Evolutionary conservation across 352 stramenopile species (phyloP).

Genomic region (Pythium dissimile): DNA sequence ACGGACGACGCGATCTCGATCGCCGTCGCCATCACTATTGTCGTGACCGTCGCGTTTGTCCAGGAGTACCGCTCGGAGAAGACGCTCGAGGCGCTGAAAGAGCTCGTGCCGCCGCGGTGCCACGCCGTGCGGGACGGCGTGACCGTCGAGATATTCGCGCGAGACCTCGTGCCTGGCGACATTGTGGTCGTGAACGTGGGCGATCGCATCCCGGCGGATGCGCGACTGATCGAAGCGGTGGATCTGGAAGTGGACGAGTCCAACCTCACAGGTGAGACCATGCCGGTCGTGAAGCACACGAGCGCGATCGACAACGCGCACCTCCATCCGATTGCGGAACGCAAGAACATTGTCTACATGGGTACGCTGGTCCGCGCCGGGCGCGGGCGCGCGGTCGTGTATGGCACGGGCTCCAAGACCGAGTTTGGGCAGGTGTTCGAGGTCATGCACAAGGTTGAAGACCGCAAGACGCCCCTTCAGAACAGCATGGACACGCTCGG

Average conservation of each 20-base stretch:
- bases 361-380: constrained; percentile 93
- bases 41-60: constrained; percentile 95
- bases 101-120: constrained; percentile 74
- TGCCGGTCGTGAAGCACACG: constrained; percentile 78
- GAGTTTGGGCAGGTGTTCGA: constrained; percentile 96
- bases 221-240: constrained; percentile 86
- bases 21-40: constrained; percentile 93
- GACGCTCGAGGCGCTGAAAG: constrained; percentile 79
- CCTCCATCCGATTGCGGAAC: constrained; percentile 66
- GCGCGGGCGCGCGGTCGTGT: constrained; percentile 91
- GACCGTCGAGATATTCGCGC: constrained; percentile 61
- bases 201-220: constrained; percentile 92
- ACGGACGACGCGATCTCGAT: constrained; percentile 96
- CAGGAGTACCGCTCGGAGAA: constrained; percentile 87
- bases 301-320: constrained; percentile 57
- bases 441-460: constrained; percentile 92
- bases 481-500: constrained; percentile 96
- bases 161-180: constrained; percentile 79
- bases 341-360: constrained; percentile 95
- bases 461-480: constrained; percentile 93
- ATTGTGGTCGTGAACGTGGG: constrained; percentile 90
- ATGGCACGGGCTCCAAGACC: constrained; percentile 91
- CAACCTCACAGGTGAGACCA: constrained; percentile 92
- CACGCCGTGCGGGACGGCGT: constrained; percentile 56
- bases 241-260: constrained; percentile 92